Evolutionary conservation across 345 rosid genomes (phyloP).

Genomic region (Gossypium sturtianum): DNA sequence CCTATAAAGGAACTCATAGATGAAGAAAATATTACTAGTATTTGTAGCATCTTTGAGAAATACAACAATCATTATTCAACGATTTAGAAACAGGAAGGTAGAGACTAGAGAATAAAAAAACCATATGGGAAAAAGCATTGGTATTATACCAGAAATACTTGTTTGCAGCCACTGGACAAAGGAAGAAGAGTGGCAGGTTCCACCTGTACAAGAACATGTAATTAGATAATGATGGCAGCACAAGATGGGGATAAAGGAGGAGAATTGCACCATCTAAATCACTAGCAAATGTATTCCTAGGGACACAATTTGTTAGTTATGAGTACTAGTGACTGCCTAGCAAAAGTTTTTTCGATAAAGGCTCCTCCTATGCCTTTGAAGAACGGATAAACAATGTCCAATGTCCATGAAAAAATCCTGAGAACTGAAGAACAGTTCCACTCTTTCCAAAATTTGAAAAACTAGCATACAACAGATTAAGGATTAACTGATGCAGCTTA

Average conservation of each 20-base stretch:
- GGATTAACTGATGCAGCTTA: background rate
- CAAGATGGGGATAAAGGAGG: background rate
- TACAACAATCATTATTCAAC: background rate
- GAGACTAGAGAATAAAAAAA: background rate
- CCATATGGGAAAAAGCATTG: background rate
- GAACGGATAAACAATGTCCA: background rate
- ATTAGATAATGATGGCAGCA: background rate
- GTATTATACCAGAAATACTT: conserved; percentile 81
- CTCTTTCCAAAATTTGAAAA: background rate
- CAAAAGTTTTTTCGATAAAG: background rate
- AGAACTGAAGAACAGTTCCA: background rate
- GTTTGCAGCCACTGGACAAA: conserved; percentile 87
- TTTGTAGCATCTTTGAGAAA: background rate
- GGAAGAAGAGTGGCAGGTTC: conserved; percentile 99
- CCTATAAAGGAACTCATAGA: background rate
- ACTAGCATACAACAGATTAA: background rate
- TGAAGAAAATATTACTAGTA: background rate
- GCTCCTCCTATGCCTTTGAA: background rate
- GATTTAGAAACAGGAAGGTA: background rate
- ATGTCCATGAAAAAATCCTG: background rate
- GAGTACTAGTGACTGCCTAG: background rate
- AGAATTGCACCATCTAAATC: background rate
- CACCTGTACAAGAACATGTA: conserved; percentile 43
- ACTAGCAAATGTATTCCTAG: conserved; percentile 1
- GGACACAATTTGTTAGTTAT: background rate